Percentiles rank a stretch among this genome's conserved stretches.
Conservation (phyloP, 306 rosid species). For the Pyrus bretschneideri region DNA sequence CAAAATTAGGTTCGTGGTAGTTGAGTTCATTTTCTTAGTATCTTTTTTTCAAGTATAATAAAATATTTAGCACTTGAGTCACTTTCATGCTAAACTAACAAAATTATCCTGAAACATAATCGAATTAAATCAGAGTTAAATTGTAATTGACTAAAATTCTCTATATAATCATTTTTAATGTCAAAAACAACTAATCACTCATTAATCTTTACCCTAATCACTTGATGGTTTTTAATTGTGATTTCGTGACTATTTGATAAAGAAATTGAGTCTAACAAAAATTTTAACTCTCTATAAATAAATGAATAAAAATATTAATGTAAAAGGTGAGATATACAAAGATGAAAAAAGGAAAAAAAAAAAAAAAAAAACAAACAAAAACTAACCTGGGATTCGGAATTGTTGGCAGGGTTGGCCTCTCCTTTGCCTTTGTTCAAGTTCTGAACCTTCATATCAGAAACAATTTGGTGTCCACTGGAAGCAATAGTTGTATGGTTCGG, state of each 20-base stretch:
- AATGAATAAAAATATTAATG: neutral
- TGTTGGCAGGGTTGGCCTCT: conserved; percentile 37
- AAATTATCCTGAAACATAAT: neutral
- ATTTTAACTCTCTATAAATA: too few relatives aligned
- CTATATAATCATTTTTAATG: neutral
- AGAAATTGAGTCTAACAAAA: neutral
- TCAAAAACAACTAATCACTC: neutral
- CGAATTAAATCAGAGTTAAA: neutral
- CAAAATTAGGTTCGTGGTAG: too few relatives aligned
- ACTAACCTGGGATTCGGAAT: conserved; percentile 48
- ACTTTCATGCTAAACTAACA: neutral
- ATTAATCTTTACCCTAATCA: neutral
- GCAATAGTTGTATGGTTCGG: conserved; percentile 17
- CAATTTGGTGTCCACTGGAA: conserved; percentile 4
- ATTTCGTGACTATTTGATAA: neutral
- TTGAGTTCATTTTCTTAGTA: neutral
- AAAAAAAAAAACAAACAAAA: too few relatives aligned
- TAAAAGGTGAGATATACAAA: too few relatives aligned
- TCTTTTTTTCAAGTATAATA: neutral
- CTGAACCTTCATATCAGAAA: conserved; percentile 37
- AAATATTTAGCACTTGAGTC: neutral
- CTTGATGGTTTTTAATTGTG: neutral
- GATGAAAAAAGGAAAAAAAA: too few relatives aligned
- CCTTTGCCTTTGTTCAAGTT: conserved; percentile 59
- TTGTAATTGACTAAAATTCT: neutral